Base-by-base conservation (phyloP, 148 eudicot species). In the Cornus florida region DNA sequence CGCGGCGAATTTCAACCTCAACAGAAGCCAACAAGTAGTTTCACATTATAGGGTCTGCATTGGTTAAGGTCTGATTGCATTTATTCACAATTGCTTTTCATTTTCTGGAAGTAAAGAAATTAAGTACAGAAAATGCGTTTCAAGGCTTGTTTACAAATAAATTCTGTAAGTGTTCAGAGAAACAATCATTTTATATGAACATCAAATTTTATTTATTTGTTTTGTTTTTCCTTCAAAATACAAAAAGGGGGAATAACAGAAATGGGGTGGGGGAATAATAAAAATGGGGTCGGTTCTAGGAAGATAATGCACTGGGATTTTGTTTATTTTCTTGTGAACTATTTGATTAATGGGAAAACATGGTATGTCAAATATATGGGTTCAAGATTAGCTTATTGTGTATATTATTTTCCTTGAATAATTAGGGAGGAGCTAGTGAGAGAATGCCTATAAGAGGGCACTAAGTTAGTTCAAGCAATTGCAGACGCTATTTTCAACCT, bases 401-500 rank as follows among this genome's bases (percentile, higher is more conserved):
- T 76, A 41, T 66, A 39, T 65, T 65, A 64, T 39, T 79, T 69
- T 2, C 71, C 78, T 59, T 32, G 13, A 43, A 72, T 73, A 57
- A 71, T 69, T 70, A 95, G 99, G 91, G 93, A 93, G 83, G 99
- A 93, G 64, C 81, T 95, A 59, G 93, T 88, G 79, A 91, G 86
- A 71, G 86, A 78, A 80, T 84, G 91, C 81, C 69, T 95, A 59
- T 77, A 86, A 78, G 78, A 81, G 79, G 92, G 89, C 31, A 86
- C 92, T 2, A 88, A 87, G 80, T 86, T 90, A 75, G 94, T 89
- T 67, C 99, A 95, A 86, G 93, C 89, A 69, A 71, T 95, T 82
- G 97, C 94, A n/a, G 92, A 92, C 85, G 84, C 85, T 74, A 89
- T 95, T 32, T 95, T 95, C 82, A 93, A 77, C 77, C 83, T 93